Conservation (phyloP, 2,329 filamentous ascomycete genomes). For the Penicillium vulpinum region DNA sequence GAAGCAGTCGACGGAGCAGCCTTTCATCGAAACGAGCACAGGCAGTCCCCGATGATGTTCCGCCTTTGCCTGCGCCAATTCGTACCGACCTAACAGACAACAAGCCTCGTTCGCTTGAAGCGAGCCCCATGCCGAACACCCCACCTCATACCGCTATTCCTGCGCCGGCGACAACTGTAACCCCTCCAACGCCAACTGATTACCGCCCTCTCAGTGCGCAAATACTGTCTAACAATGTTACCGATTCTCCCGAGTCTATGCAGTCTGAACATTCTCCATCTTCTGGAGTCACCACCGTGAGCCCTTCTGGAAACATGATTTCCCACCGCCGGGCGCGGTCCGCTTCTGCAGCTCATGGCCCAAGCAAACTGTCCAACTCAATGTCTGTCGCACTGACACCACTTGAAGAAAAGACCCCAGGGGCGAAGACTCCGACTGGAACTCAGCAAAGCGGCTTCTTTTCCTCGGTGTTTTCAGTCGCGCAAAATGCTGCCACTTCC, state of each 20-base stretch:
- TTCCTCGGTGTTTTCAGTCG: slow-evolving; percentile 86
- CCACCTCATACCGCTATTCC: slow-evolving; percentile 34
- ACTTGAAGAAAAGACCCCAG: slow-evolving; percentile 62
- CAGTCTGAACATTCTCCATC: slow-evolving; percentile 28
- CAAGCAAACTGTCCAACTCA: slow-evolving; percentile 84
- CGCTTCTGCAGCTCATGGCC: slow-evolving; percentile 57
- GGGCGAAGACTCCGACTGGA: slow-evolving; percentile 58
- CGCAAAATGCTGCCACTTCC: slow-evolving; percentile 85
- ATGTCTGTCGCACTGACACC: slow-evolving; percentile 68
- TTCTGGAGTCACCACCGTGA: slow-evolving; percentile 55
- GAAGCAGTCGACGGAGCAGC: slow-evolving; percentile 38
- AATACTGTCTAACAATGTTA: slow-evolving; percentile 31
- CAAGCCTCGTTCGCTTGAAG: slow-evolving; percentile 25
- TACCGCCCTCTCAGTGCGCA: slow-evolving; percentile 37
- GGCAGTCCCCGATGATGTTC: slow-evolving; percentile 30
- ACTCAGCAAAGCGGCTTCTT: slow-evolving; percentile 70
- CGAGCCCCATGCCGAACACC: slow-evolving; percentile 31
- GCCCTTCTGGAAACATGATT: slow-evolving; percentile 69
- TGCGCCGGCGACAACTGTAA: slow-evolving; percentile 59
- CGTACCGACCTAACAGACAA: slow-evolving; percentile 32
- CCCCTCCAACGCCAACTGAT: slow-evolving; percentile 64
- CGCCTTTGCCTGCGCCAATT: slow-evolving; percentile 37
- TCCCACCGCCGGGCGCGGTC: slow-evolving; percentile 67
- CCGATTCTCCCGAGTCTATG: slow-evolving; percentile 43
- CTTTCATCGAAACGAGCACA: slow-evolving; percentile 35